Evolutionary conservation across 352 stramenopile genomes (phyloP).

Genomic region (Phytophthora hibernalis): DNA sequence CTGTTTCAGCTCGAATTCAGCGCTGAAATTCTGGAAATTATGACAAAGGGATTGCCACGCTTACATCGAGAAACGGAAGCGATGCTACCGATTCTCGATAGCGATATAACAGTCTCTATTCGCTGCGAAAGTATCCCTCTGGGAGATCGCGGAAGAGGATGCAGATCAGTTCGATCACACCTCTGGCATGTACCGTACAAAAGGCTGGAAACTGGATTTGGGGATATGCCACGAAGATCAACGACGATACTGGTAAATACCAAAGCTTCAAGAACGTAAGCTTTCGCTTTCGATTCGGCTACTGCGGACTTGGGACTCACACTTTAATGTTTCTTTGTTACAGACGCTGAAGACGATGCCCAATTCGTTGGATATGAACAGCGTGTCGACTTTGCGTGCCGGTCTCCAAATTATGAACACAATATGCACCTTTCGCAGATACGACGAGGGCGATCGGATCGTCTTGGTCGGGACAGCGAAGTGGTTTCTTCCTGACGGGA

Average conservation of each 20-base stretch:
- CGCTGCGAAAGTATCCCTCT: not conserved
- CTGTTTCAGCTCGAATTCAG: slow-evolving; percentile 2
- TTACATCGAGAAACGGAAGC: slow-evolving; percentile 15
- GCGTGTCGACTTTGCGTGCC: slow-evolving; percentile 10
- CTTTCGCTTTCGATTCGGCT: not conserved
- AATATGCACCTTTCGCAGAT: slow-evolving; percentile 18
- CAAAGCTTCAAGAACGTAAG: slow-evolving; percentile 7
- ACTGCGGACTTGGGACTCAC: not conserved
- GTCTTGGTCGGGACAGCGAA: slow-evolving; percentile 23
- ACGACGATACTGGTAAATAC: slow-evolving; percentile 12
- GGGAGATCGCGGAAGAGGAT: not conserved
- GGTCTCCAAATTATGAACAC: slow-evolving; percentile 5
- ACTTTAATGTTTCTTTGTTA: not conserved
- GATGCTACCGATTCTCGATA: slow-evolving; percentile 5
- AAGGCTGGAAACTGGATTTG: slow-evolving; percentile 24
- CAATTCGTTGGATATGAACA: slow-evolving; percentile 26
- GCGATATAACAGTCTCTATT: slow-evolving; percentile 5
- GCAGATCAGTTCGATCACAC: slow-evolving; percentile 22
- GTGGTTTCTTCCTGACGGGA: slow-evolving; percentile 26
- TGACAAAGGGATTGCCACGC: slow-evolving; percentile 11
- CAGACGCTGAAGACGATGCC: slow-evolving; percentile 5
- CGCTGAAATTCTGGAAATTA: slow-evolving; percentile 3
- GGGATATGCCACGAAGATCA: slow-evolving; percentile 5
- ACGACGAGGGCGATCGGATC: slow-evolving; percentile 18
- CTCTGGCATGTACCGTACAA: slow-evolving; percentile 10